Evolutionary conservation across 306 rosid genomes (phyloP).

Genomic region (Cucurbita maxima): DNA sequence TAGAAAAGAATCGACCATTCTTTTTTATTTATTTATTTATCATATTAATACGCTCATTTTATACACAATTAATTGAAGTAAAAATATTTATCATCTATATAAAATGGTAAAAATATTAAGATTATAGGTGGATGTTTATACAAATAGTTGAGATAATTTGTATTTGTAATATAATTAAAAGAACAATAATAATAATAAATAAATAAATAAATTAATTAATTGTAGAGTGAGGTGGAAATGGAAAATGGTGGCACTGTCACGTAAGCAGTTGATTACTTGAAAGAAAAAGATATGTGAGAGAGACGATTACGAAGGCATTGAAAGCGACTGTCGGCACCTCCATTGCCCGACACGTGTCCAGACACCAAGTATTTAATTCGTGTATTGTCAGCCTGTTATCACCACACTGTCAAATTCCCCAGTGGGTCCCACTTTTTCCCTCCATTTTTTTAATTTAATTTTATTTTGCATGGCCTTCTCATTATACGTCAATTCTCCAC

Average conservation of each 20-base stretch:
- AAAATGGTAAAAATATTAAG: too few species aligned
- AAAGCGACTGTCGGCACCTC: slow-evolving; percentile 29
- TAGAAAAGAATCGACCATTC: too few species aligned
- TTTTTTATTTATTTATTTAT: too few species aligned
- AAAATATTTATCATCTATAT: too few species aligned
- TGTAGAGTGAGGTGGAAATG: neutral
- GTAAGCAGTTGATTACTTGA: neutral
- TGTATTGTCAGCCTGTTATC: neutral
- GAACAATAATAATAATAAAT: too few species aligned
- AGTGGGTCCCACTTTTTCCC: neutral
- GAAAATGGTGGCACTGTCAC: neutral
- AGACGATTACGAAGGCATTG: neutral
- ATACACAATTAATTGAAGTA: too few species aligned
- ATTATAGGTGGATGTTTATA: too few species aligned
- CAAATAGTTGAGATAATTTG: too few species aligned
- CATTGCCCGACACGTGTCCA: slow-evolving; percentile 4
- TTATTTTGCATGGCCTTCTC: neutral
- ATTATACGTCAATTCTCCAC: neutral
- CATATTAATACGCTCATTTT: too few species aligned
- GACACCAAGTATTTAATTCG: neutral
- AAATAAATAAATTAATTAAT: too few species aligned
- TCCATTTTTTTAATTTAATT: neutral
- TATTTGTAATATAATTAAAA: too few species aligned
- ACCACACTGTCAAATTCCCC: neutral
- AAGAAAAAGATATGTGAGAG: neutral